Conservation (phyloP, 805 yeast genomes). For the Brettanomyces naardenensis region DNA sequence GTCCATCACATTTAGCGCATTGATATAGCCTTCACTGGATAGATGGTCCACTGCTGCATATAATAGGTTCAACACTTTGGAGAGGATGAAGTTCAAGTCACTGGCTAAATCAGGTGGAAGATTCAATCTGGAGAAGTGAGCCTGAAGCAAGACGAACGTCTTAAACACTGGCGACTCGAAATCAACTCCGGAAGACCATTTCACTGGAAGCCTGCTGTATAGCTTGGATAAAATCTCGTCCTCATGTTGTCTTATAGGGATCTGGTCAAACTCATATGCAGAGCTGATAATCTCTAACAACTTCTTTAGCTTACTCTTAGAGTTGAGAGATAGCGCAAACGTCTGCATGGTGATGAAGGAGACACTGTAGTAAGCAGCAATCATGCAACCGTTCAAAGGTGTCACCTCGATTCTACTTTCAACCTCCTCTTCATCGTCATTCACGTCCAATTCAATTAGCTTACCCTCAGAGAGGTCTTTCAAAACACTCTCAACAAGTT, state of each 20-base stretch:
- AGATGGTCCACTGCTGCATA: constrained; percentile 68
- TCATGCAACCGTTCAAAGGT: constrained; percentile 65
- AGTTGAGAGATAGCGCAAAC: constrained; percentile 41
- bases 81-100: constrained; percentile 51
- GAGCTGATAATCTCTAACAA: constrained; percentile 58
- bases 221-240: constrained; percentile 37
- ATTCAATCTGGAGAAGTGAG: constrained; percentile 62
- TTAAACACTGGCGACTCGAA: constrained; percentile 54
- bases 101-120: constrained; percentile 53
- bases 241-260: constrained; percentile 62
- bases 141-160: constrained; percentile 69
- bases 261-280: constrained; percentile 61
- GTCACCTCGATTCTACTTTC: constrained; percentile 35
- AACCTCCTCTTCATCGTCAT: constrained; percentile 25
- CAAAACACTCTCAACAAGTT: constrained; percentile 64
- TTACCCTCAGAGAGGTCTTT: constrained; percentile 54
- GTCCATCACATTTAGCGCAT: constrained; percentile 80
- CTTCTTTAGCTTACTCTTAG: constrained; percentile 49
- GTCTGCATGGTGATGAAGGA: constrained; percentile 61
- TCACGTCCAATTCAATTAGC: constrained; percentile 50
- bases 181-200: constrained; percentile 27
- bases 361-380: constrained; percentile 66
- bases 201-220: constrained; percentile 57
- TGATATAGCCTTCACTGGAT: constrained; percentile 72
- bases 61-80: constrained; percentile 41